A percentile compares a stretch with the other conserved stretches of the same genome.
phyloP scores from a whole-genome alignment of 208 protist species.

The Trypanosoma platydactyli region DNA sequence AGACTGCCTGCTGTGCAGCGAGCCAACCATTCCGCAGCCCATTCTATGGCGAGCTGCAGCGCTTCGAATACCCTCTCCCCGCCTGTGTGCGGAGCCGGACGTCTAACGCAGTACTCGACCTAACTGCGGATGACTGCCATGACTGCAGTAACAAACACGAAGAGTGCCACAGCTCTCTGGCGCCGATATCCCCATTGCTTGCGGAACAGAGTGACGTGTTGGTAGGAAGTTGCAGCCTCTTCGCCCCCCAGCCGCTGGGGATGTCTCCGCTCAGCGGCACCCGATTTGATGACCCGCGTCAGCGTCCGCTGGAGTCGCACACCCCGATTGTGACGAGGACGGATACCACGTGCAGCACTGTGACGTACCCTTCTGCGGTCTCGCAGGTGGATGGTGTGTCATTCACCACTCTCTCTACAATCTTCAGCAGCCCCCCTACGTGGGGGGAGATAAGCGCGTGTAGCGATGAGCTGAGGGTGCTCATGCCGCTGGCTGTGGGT shows the following conservation, averaged over 20 bases:
- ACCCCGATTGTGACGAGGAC: background rate
- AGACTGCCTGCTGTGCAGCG: too few relatives aligned
- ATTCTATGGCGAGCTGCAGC: too few relatives aligned
- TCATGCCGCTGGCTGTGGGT: background rate
- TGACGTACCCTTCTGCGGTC: background rate
- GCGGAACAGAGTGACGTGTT: background rate
- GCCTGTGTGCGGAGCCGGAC: too few relatives aligned
- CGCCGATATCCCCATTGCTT: background rate
- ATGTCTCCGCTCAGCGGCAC: background rate
- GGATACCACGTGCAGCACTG: background rate
- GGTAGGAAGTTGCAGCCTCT: background rate
- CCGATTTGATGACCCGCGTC: background rate
- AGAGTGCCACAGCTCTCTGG: too few relatives aligned
- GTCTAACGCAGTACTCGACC: too few relatives aligned
- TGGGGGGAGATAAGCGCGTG: background rate
- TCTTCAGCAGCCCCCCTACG: constrained; percentile 12
- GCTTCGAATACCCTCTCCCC: too few relatives aligned
- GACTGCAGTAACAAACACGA: too few relatives aligned
- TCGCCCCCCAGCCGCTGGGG: background rate
- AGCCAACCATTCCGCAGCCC: too few relatives aligned
- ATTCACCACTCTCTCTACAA: constrained; percentile 1
- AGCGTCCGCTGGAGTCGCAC: background rate
- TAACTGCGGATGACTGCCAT: too few relatives aligned
- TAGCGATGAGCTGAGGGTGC: background rate
- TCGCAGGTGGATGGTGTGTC: background rate